A percentile compares a stretch with the other conserved stretches of the same genome.
phyloP scores from a whole-genome alignment of 495 filamentous ascomycete genomes.

The Trichoderma reesei region DNA sequence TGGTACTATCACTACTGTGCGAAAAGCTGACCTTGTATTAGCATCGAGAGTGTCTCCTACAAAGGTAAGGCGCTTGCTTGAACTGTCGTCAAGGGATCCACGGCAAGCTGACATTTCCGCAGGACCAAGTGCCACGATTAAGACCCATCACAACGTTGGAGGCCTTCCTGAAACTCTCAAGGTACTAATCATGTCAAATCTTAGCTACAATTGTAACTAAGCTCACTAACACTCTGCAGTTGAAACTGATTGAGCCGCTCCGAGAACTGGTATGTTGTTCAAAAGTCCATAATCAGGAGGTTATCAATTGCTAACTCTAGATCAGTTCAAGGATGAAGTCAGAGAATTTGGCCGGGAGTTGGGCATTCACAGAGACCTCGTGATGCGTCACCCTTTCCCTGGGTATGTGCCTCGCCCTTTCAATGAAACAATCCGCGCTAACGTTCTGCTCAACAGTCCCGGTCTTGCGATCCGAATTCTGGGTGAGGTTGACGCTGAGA shows the following conservation, averaged over 20 bases:
- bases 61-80: conserved; percentile 42
- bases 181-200: conserved; percentile 26
- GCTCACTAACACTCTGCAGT: neutral
- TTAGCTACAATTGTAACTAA: neutral
- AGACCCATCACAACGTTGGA: conserved; percentile 71
- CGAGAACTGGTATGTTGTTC: conserved; percentile 44
- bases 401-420: conserved; percentile 8
- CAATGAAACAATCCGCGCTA: too few relatives aligned
- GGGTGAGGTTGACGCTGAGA: conserved; percentile 74
- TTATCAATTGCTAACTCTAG: neutral
- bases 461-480: conserved; percentile 85
- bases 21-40: too few relatives aligned
- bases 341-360: conserved; percentile 68
- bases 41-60: too few relatives aligned
- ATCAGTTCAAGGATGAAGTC: conserved; percentile 69
- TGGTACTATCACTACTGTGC: conserved; percentile 38
- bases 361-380: conserved; percentile 64
- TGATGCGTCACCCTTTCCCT: conserved; percentile 79
- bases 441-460: conserved; percentile 19
- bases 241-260: conserved; percentile 57
- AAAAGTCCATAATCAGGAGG: neutral
- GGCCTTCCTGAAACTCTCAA: conserved; percentile 41
- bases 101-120: neutral
- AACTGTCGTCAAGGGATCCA: neutral
- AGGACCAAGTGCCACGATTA: conserved; percentile 12